Conservation (phyloP, 345 rosid species). For the Corymbia maculata region DNA sequence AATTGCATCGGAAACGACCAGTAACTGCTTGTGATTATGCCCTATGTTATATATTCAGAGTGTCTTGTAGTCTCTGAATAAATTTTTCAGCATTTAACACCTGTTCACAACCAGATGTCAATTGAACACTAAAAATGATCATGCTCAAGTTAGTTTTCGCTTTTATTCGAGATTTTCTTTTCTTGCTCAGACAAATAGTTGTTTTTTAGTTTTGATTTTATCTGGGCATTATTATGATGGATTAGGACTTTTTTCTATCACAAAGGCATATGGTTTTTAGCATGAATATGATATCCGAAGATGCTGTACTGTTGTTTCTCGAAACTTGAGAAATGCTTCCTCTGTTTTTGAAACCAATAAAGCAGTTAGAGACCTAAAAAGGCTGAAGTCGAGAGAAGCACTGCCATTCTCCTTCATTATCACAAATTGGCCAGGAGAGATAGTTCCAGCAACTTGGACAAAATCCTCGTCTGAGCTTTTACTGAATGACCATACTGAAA, state of each 20-base stretch:
- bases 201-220: not conserved
- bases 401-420: not conserved
- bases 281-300: not conserved
- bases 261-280: not conserved
- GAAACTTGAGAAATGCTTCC: not conserved
- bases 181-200: not conserved
- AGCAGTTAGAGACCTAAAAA: not conserved
- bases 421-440: not conserved
- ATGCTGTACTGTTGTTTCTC: not conserved
- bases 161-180: not conserved
- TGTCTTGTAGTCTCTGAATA: not conserved
- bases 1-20: not conserved
- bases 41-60: not conserved
- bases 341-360: not conserved
- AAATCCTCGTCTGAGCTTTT: not conserved
- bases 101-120: not conserved
- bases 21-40: not conserved
- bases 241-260: not conserved
- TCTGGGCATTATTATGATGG: not conserved
- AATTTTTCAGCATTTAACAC: not conserved
- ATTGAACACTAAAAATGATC: not conserved
- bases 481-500: not conserved
- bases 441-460: not conserved
- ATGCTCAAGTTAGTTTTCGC: not conserved
- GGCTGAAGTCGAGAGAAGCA: not conserved